phyloP scores from a whole-genome alignment of 2,329 filamentous ascomycete species.

The Fusarium bactridioides region DNA sequence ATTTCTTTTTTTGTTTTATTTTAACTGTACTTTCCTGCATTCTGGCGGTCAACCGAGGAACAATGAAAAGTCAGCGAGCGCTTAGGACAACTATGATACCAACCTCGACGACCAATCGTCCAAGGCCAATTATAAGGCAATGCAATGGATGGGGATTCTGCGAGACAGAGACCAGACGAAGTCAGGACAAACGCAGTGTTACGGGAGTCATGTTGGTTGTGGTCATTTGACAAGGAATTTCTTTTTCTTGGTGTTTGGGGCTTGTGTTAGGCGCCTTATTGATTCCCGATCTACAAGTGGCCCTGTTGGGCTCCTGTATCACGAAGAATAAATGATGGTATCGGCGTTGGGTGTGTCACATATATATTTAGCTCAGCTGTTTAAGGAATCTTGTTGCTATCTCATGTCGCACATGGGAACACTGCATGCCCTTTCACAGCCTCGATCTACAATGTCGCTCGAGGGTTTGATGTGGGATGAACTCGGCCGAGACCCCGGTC shows the following conservation, averaged over 20 bases:
- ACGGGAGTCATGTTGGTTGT: background rate
- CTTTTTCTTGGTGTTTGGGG: slow-evolving; percentile 29
- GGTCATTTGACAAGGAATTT: slow-evolving; percentile 15
- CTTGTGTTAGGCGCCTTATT: slow-evolving; percentile 21
- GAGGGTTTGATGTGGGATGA: background rate
- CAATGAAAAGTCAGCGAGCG: slow-evolving; percentile 18
- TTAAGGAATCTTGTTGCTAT: slow-evolving; percentile 21
- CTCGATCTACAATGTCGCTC: background rate
- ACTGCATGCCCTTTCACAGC: slow-evolving; percentile 1
- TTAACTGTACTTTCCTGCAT: slow-evolving; percentile 28
- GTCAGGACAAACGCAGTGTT: background rate
- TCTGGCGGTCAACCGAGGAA: slow-evolving; percentile 29
- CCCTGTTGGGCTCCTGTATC: slow-evolving; percentile 20
- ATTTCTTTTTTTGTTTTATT: slow-evolving; percentile 28
- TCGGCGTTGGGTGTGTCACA: slow-evolving; percentile 33
- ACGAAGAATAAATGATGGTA: slow-evolving; percentile 32
- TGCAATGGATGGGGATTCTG: background rate
- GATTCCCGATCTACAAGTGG: slow-evolving; percentile 29
- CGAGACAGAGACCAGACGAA: background rate
- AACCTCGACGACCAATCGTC: slow-evolving; percentile 1
- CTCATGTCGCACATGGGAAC: slow-evolving; percentile 13
- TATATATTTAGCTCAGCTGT: slow-evolving; percentile 30
- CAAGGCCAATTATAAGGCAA: background rate
- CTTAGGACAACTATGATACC: slow-evolving; percentile 25
- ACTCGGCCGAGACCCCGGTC: slow-evolving; percentile 14